A percentile compares a stretch with the other conserved stretches of the same genome.
Conservation (phyloP, 345 rosid genomes). For the Euphorbia pulcherrima region DNA sequence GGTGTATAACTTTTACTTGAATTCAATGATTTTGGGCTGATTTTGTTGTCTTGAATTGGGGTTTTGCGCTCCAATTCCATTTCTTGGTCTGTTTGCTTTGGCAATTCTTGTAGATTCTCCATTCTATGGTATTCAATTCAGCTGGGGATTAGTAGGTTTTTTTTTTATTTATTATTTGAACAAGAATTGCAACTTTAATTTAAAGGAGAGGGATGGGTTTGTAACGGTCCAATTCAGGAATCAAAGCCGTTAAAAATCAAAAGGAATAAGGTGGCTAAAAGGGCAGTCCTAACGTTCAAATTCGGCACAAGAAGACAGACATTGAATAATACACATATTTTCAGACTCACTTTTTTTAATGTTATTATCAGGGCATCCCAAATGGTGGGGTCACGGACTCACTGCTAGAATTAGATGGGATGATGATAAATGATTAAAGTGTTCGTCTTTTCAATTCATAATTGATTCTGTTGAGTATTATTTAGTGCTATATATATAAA, state of each 20-base stretch:
- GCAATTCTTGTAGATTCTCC: constrained; percentile 37
- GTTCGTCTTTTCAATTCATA: too few relatives aligned
- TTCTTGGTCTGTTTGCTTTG: constrained; percentile 19
- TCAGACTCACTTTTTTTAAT: too few relatives aligned
- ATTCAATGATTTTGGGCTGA: constrained; percentile 25
- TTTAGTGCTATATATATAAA: too few relatives aligned
- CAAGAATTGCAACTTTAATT: not conserved
- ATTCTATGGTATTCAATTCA: too few relatives aligned
- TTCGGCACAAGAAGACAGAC: not conserved
- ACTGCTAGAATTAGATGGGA: too few relatives aligned
- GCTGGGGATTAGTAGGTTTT: too few relatives aligned
- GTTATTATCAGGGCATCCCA: not conserved
- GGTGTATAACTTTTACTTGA: constrained; percentile 46
- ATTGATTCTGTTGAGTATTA: too few relatives aligned
- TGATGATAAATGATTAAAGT: too few relatives aligned
- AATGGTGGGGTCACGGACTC: not conserved
- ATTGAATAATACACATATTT: too few relatives aligned
- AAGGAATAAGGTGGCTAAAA: not conserved
- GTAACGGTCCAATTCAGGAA: constrained; percentile 45
- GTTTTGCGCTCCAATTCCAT: constrained; percentile 17
- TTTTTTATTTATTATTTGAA: too few relatives aligned
- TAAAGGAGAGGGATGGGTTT: not conserved
- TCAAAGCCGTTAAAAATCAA: constrained; percentile 22
- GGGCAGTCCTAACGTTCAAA: constrained; percentile 7
- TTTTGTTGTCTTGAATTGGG: constrained; percentile 19